Percentiles rank a stretch among this genome's conserved stretches.
Conservation (phyloP, 345 rosid species). For the Pelargonium nanum region DNA sequence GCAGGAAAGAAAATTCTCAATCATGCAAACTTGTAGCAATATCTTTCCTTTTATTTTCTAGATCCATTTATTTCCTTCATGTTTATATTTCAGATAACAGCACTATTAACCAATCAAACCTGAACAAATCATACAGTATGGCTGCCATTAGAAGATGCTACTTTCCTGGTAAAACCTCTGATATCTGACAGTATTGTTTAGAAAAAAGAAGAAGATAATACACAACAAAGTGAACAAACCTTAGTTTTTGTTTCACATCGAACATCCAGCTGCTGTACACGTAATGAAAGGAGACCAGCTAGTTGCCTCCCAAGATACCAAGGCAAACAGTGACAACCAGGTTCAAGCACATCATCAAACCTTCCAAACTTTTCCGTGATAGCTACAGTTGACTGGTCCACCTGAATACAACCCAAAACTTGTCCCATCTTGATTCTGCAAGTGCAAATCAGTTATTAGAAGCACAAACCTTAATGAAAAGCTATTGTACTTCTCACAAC, state of each 20-base stretch:
- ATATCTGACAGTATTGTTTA: not conserved
- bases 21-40: not conserved
- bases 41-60: not conserved
- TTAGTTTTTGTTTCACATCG: conserved; percentile 86
- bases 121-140: not conserved
- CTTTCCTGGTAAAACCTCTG: not conserved
- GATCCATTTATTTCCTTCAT: too few species aligned
- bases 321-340: conserved; percentile 77
- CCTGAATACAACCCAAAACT: conserved; percentile 52
- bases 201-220: too few species aligned
- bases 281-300: conserved; percentile 61
- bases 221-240: conserved; percentile 27
- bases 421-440: conserved; percentile 26
- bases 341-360: conserved; percentile 61
- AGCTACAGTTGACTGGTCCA: conserved; percentile 70
- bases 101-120: not conserved
- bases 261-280: conserved; percentile 77
- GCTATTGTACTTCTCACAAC: not conserved
- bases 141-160: not conserved
- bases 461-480: not conserved
- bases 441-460: not conserved
- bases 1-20: too few species aligned
- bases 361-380: conserved; percentile 64
- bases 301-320: conserved; percentile 66
- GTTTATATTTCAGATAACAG: too few species aligned